Conservation (phyloP, 768 basidiomycete genomes). For the Trametes gibbosa region DNA sequence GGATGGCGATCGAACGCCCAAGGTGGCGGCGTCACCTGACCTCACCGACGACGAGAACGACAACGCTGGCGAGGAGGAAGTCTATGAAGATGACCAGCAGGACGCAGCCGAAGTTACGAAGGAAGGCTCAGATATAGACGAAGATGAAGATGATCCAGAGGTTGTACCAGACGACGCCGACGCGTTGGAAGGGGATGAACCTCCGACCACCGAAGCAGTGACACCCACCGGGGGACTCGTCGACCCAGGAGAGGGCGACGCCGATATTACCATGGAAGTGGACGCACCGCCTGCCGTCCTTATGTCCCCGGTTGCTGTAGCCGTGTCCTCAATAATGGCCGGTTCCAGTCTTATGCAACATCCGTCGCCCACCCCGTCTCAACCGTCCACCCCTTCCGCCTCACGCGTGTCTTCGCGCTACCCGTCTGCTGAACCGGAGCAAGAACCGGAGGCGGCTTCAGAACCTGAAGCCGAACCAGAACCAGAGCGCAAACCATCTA, state of each 20-base stretch:
- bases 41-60: slow-evolving; percentile 36
- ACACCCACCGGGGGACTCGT: slow-evolving; percentile 24
- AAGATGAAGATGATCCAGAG: slow-evolving; percentile 29
- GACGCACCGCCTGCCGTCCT: slow-evolving; percentile 24
- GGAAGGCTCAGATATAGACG: slow-evolving; percentile 14
- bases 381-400: slow-evolving; percentile 34
- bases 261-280: slow-evolving; percentile 24
- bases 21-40: slow-evolving; percentile 25
- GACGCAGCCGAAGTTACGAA: slow-evolving; percentile 5
- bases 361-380: slow-evolving; percentile 37
- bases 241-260: slow-evolving; percentile 25
- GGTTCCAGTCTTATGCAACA: slow-evolving; percentile 39
- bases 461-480: slow-evolving; percentile 24
- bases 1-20: slow-evolving; percentile 20
- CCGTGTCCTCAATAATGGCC: slow-evolving; percentile 50
- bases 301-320: slow-evolving; percentile 32
- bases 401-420: slow-evolving; percentile 43
- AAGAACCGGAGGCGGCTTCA: slow-evolving; percentile 17
- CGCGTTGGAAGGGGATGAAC: slow-evolving; percentile 19
- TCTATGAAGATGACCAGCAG: slow-evolving; percentile 18
- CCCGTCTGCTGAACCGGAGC: slow-evolving; percentile 35
- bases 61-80: slow-evolving; percentile 27
- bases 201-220: slow-evolving; percentile 13
- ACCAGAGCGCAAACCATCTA: slow-evolving; percentile 12
- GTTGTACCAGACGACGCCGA: slow-evolving; percentile 30